Conservation (phyloP, 2,329 filamentous ascomycete genomes). For the Orbilia javanica region DNA sequence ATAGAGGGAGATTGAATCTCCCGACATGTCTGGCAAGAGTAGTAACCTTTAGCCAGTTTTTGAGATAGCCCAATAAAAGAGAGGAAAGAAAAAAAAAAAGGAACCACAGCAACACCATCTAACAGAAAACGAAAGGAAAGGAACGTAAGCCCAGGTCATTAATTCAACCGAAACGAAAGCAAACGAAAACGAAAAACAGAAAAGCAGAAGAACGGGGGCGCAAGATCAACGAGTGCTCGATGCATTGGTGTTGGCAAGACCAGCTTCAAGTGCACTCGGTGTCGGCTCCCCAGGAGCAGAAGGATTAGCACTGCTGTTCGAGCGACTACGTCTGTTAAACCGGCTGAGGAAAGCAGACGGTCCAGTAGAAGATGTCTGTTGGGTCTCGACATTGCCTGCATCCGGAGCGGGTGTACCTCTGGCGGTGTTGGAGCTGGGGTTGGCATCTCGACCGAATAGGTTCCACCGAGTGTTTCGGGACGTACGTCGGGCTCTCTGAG, state of each 20-base stretch:
- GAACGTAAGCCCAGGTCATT: conserved; percentile 37
- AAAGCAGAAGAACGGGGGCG: conserved; percentile 22
- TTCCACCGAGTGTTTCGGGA: conserved; percentile 52
- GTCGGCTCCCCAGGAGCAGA: conserved; percentile 48
- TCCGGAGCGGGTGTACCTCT: conserved; percentile 9
- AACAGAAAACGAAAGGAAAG: conserved; percentile 55
- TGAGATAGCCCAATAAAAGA: conserved; percentile 35
- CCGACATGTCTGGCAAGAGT: conserved; percentile 31
- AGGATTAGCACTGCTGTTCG: conserved; percentile 34
- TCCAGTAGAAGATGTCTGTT: conserved; percentile 21
- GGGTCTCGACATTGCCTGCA: conserved; percentile 23
- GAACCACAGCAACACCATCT: conserved; percentile 56
- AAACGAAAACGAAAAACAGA: conserved; percentile 22
- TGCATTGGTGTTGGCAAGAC: conserved; percentile 54
- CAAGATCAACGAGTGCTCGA: conserved; percentile 48
- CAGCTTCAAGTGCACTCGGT: conserved; percentile 59
- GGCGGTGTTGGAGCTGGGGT: neutral
- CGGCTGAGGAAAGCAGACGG: conserved; percentile 20
- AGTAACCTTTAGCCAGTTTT: conserved; percentile 52
- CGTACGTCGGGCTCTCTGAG: conserved; percentile 24
- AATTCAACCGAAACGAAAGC: conserved; percentile 55
- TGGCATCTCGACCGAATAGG: conserved; percentile 27
- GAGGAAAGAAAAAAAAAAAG: conserved; percentile 29
- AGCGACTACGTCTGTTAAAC: conserved; percentile 38
- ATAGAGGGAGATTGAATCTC: conserved; percentile 33